Evolutionary conservation across 2,329 filamentous ascomycete species (phyloP).

Genomic region (Calonectria pteridis): DNA sequence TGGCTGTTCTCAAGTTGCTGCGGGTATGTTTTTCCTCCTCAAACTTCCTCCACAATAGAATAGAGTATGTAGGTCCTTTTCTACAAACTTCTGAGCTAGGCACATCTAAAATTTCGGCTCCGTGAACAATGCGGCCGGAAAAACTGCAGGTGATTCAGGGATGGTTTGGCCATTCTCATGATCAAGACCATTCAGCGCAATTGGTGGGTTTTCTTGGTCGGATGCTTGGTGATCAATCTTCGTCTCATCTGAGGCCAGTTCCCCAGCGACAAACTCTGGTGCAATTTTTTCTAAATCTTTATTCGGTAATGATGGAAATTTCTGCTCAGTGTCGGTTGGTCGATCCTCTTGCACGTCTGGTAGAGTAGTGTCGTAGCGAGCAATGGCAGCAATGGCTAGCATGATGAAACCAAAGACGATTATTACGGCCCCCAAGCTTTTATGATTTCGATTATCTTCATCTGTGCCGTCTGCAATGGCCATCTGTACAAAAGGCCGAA

Average conservation of each 20-base stretch:
- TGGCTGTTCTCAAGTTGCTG: neutral
- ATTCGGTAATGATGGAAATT: neutral
- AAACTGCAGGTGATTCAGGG: neutral
- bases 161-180: neutral
- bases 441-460: neutral
- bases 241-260: neutral
- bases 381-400: neutral
- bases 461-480: neutral
- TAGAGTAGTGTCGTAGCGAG: neutral
- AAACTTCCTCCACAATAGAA: neutral
- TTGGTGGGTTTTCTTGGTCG: neutral
- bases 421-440: neutral
- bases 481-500: conserved; percentile 25
- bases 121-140: neutral
- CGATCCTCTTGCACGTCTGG: neutral
- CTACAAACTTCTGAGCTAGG: neutral
- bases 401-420: conserved; percentile 1
- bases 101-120: neutral
- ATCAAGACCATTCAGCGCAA: neutral
- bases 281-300: neutral
- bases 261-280: neutral
- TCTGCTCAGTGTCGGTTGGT: neutral
- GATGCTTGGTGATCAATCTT: neutral
- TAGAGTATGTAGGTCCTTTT: neutral
- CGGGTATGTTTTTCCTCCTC: neutral